Evolutionary conservation across 2,329 filamentous ascomycete genomes (phyloP).

Genomic region (Talaromyces funiculosus): DNA sequence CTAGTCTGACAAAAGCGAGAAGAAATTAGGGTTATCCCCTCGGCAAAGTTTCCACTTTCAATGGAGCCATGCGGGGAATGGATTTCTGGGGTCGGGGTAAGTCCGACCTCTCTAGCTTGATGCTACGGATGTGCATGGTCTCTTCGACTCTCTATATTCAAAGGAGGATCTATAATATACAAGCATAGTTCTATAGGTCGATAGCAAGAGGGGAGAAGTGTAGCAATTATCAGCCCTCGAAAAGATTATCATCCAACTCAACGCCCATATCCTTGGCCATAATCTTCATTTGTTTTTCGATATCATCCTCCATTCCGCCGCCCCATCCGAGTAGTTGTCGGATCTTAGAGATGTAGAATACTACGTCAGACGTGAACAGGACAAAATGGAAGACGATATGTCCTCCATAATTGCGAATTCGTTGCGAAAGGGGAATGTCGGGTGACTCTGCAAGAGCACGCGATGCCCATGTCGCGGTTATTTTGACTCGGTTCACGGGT

Average conservation of each 20-base stretch:
- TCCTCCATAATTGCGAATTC: conserved; percentile 63
- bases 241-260: conserved; percentile 72
- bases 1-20: background rate
- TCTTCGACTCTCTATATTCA: conserved; percentile 5
- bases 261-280: conserved; percentile 90
- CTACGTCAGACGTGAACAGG: conserved; percentile 67
- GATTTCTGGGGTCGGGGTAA: background rate
- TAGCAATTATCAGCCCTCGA: conserved; percentile 62
- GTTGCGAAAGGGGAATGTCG: conserved; percentile 57
- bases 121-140: background rate
- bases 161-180: conserved; percentile 13
- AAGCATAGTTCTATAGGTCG: background rate
- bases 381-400: conserved; percentile 80
- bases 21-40: background rate
- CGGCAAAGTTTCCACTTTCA: background rate
- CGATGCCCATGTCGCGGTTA: conserved; percentile 86
- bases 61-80: background rate
- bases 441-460: conserved; percentile 72
- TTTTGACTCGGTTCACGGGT: conserved; percentile 86
- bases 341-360: conserved; percentile 76
- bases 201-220: background rate
- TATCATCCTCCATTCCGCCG: conserved; percentile 86
- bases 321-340: conserved; percentile 71
- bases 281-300: conserved; percentile 78
- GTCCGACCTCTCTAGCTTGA: background rate